Evolutionary conservation across 495 filamentous ascomycete genomes (phyloP).

Genomic region (Penicillium flavigenum): DNA sequence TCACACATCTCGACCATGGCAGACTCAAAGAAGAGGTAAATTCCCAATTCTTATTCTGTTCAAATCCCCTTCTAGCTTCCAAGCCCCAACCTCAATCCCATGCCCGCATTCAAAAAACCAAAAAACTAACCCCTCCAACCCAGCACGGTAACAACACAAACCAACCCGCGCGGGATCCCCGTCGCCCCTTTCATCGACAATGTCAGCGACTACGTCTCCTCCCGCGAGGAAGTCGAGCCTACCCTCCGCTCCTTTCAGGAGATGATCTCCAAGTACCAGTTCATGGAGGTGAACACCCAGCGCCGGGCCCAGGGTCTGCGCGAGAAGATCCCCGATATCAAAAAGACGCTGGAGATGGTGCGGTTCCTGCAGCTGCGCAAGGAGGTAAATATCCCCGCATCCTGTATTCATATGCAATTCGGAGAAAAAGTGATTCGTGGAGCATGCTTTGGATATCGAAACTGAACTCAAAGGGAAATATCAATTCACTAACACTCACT

Average conservation of each 20-base stretch:
- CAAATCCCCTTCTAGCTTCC: neutral
- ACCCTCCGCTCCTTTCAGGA: conserved; percentile 94
- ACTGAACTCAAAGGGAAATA: neutral
- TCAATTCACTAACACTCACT: neutral
- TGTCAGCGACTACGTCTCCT: conserved; percentile 90
- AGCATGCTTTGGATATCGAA: neutral
- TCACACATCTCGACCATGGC: conserved; percentile 22
- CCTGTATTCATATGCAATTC: too few relatives aligned
- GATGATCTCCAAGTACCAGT: conserved; percentile 99
- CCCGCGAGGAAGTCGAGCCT: conserved; percentile 80
- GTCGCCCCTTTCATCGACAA: conserved; percentile 94
- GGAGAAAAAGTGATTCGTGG: neutral
- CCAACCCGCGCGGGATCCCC: conserved; percentile 93
- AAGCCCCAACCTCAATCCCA: neutral
- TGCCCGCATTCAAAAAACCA: neutral
- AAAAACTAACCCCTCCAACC: conserved; percentile 27
- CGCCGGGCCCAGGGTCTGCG: conserved; percentile 76
- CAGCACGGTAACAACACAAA: conserved; percentile 41
- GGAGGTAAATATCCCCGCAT: conserved; percentile 21
- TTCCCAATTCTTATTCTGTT: conserved; percentile 9
- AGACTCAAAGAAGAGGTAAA: conserved; percentile 29
- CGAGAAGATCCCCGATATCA: conserved; percentile 96
- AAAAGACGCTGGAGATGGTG: conserved; percentile 95
- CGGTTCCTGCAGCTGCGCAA: conserved; percentile 65
- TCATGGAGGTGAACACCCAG: conserved; percentile 95